Evolutionary conservation across 306 rosid genomes (phyloP).

Genomic region (Cercis canadensis): DNA sequence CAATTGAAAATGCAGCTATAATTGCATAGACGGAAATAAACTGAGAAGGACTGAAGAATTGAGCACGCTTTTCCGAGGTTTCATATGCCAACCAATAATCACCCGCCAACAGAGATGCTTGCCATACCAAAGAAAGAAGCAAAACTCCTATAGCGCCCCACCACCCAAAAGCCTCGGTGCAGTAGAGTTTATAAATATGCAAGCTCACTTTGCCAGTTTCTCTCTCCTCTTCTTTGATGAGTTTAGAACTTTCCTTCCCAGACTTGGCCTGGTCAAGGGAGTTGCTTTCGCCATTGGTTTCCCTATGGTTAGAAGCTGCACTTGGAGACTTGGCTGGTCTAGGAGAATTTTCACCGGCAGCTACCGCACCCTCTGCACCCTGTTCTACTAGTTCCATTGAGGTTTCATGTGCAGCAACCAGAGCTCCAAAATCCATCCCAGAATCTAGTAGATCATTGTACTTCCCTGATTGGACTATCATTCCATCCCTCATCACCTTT

Average conservation of each 20-base stretch:
- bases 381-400: conserved; percentile 96
- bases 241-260: conserved; percentile 70
- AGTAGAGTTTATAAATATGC: conserved; percentile 71
- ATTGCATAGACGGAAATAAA: conserved; percentile 70
- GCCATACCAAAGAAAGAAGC: conserved; percentile 69
- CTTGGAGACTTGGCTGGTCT: conserved; percentile 43
- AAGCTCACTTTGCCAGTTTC: conserved; percentile 89
- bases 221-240: conserved; percentile 91
- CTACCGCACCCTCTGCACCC: conserved; percentile 46
- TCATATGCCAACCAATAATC: conserved; percentile 96
- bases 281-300: conserved; percentile 61
- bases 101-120: conserved; percentile 69
- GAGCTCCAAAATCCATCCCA: conserved; percentile 76
- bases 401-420: conserved; percentile 88
- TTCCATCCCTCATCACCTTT: conserved; percentile 93
- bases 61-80: conserved; percentile 72
- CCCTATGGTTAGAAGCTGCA: conserved; percentile 42
- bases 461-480: conserved; percentile 81
- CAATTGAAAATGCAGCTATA: conserved; percentile 50
- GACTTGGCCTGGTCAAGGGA: conserved; percentile 55
- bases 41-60: conserved; percentile 53
- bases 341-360: conserved; percentile 49
- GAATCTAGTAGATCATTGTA: conserved; percentile 63
- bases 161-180: conserved; percentile 98
- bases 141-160: conserved; percentile 64